Base-by-base conservation (phyloP, 1,284 basidiomycete species). In the Omphalotus olearius region DNA sequence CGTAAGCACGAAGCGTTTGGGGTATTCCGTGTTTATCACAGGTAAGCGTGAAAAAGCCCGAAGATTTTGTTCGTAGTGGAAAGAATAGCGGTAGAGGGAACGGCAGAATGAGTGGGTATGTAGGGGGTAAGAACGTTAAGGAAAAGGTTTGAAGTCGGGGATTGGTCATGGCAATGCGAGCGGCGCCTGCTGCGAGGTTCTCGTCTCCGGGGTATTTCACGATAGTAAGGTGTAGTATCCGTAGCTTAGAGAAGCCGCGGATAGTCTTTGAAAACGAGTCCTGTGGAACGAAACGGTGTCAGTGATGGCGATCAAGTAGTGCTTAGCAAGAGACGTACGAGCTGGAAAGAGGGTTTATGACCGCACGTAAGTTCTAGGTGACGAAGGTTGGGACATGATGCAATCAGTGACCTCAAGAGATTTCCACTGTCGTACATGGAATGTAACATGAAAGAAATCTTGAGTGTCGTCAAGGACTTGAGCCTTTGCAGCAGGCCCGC, bases 381-480 rank as follows among this genome's bases (percentile, higher is more conserved):
- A 28, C 69, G 71, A 37, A 88, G 69, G 49, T 75, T 72, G 11
- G 85, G 85, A 58, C 84, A 87, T 1, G 81, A 75, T 13, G 77
- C 66, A 41, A 80, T 78, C 52, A 88, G 74, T 3, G 82, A 79
- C 44, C 82, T 78, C 41, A 88, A 70, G 47, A 87, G 68, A 56
- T 80, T 80, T 30, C 79, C 81, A 59, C 83, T 82, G 59, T 88
- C 85, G 59, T 87, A 87, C 57, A 82, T 80, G 4, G 83, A 83
- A 58, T 87, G 82, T 44, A 88, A 73, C 38, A 76, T 74, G 61
- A 88, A 88, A 14, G 78, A 71, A 45, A 88, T 76, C 50, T 74
- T 79, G 51, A 88, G 69, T 35, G 78, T 73, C 16, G 69, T 74
- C 20, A 88, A 71, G 5, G 69, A 69, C n/a, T 73, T 72, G 16